Evolutionary conservation across 345 rosid genomes (phyloP).

Genomic region (Populus nigra): DNA sequence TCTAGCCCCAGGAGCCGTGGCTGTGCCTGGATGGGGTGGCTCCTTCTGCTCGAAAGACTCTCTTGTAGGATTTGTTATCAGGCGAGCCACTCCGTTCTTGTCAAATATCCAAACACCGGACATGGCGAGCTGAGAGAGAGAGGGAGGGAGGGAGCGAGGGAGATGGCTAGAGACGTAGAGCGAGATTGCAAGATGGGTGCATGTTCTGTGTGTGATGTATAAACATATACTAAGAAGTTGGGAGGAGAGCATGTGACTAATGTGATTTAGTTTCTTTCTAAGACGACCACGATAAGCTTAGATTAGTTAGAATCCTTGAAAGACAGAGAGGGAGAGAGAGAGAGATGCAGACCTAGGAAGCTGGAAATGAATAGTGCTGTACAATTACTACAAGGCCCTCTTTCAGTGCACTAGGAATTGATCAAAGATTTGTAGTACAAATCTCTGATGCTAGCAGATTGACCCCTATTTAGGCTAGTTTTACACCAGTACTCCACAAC

Average conservation of each 20-base stretch:
- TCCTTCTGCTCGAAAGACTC: conserved; percentile 61
- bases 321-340: not conserved
- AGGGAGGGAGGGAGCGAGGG: not conserved
- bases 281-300: not conserved
- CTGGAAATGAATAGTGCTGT: not conserved
- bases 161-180: not conserved
- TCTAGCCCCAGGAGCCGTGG: conserved; percentile 72
- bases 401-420: not conserved
- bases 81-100: conserved; percentile 57
- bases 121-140: conserved; percentile 17
- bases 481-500: too few species aligned
- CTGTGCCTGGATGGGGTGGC: conserved; percentile 40
- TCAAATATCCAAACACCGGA: conserved; percentile 71
- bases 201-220: not conserved
- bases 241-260: not conserved
- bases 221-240: not conserved
- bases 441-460: too few species aligned
- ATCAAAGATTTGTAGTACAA: too few species aligned
- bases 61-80: conserved; percentile 50
- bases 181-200: not conserved
- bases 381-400: not conserved
- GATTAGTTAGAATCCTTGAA: not conserved
- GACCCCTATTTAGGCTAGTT: too few species aligned
- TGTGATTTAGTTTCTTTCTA: not conserved
- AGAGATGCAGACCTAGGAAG: not conserved